Base-by-base conservation (phyloP, 371 early-diverging fungal genomes). In the Polyrhizophydium stewartii region DNA sequence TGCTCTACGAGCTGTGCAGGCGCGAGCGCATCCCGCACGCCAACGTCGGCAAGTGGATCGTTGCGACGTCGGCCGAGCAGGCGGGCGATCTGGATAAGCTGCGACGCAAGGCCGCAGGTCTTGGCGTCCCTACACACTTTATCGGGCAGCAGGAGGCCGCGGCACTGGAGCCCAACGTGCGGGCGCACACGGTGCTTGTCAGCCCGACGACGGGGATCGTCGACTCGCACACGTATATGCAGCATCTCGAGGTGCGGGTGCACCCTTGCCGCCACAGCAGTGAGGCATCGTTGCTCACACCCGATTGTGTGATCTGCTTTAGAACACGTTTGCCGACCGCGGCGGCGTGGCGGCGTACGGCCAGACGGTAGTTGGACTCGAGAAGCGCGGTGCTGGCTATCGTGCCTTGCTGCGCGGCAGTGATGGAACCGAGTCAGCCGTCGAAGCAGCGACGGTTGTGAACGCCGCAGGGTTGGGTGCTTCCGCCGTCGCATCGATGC, bases 191-290 rank as follows among this genome's bases (percentile, higher is more conserved):
- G 0, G 89, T 81, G 1, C 73, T 93, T 12, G 82, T 79, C 0
- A 87, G 88, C 13, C 84, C 89, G 0, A 74, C 87, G 3, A 91
- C 94, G 1, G 94, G 94, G 1, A 94, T 94, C 37, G 51, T 94
- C 3, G 93, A 92, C 62, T 81, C 86, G 0, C 91, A 91, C 63
- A 74, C 66, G 5, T 69, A 79, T 21, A 88, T 93, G 90, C 72
- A 76, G 6, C 76, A 76, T 35, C 64, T 94, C 47, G 82, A 82
- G 55, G 60, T 61, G 21, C 5, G 38, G 10, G 30, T 25, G 5
- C n/a, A 5, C 9, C 7, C 6, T 19, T 46, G 47, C 47, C 19
- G 47, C 47, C 19, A 6, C 47, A 9, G 47, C 24, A 9, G 24
- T 21, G 12, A 12, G 16, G 21, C 41, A 10, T 13, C 13, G 53